These are phyloP conservation scores for Neopestalotiopsis sp. DNA, from an alignment of 2,329 filamentous ascomycete genomes.

Conservation along the genomic window DNA sequence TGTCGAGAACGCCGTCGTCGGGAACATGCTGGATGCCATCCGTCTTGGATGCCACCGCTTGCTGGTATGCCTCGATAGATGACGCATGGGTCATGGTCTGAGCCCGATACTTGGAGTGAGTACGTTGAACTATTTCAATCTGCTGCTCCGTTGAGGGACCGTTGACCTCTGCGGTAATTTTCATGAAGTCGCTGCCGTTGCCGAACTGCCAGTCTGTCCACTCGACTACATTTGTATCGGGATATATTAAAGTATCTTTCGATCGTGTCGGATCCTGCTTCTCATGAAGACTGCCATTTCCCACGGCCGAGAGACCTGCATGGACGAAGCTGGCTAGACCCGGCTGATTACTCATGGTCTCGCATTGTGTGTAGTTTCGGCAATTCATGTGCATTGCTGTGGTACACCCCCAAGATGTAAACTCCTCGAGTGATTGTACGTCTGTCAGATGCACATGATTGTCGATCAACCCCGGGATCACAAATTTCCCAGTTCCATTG, in stretches of 20 bases:
- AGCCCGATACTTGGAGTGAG: slow-evolving; percentile 15
- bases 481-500: not conserved
- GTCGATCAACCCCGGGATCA: not conserved
- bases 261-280: slow-evolving; percentile 1
- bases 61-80: slow-evolving; percentile 11
- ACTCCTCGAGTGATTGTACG: not conserved
- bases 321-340: not conserved
- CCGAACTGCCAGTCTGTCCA: slow-evolving; percentile 9
- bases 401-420: not conserved
- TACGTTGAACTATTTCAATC: slow-evolving; percentile 9
- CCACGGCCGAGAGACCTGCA: not conserved
- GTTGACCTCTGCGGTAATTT: slow-evolving; percentile 12
- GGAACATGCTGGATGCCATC: slow-evolving; percentile 23
- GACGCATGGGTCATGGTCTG: slow-evolving; percentile 23
- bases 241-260: slow-evolving; percentile 12
- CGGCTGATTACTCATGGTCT: not conserved
- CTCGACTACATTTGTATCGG: not conserved
- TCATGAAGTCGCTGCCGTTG: slow-evolving; percentile 16
- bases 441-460: slow-evolving; percentile 1
- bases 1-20: slow-evolving; percentile 17
- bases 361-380: not conserved
- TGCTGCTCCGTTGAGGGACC: slow-evolving; percentile 19
- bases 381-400: slow-evolving; percentile 5
- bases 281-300: slow-evolving; percentile 1
- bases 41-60: slow-evolving; percentile 21